Conservation (phyloP, 768 basidiomycete species). For the Xanthoconium purpureum region DNA sequence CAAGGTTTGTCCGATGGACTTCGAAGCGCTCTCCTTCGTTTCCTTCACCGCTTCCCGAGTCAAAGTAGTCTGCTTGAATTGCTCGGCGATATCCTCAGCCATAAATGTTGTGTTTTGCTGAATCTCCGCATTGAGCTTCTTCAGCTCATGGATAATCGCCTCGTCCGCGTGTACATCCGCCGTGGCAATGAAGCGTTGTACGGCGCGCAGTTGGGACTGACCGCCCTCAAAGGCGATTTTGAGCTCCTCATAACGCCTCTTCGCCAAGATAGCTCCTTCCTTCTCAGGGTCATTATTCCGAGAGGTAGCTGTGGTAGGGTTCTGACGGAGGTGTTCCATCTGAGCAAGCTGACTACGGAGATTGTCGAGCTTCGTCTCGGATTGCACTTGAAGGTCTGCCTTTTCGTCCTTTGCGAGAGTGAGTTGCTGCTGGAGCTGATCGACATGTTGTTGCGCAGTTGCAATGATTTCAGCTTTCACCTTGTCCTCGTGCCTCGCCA, state of each 20-base stretch:
- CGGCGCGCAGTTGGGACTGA: constrained; percentile 1
- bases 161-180: constrained; percentile 8
- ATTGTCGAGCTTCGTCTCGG: neutral
- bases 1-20: constrained; percentile 3
- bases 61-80: too few relatives aligned
- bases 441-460: neutral
- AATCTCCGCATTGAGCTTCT: constrained; percentile 14
- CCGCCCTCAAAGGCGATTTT: neutral
- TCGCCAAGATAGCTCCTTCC: too few relatives aligned
- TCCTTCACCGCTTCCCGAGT: neutral
- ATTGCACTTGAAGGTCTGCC: neutral
- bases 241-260: neutral
- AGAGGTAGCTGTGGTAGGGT: too few relatives aligned
- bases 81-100: constrained; percentile 1
- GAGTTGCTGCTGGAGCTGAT: neutral
- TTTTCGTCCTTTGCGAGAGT: neutral
- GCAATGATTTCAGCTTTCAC: neutral
- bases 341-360: neutral
- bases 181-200: constrained; percentile 2
- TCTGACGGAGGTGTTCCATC: neutral
- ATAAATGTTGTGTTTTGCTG: constrained; percentile 9
- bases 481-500: neutral
- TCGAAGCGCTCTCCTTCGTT: neutral
- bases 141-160: constrained; percentile 2
- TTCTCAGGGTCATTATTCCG: too few relatives aligned